Percentiles rank a stretch among this genome's conserved stretches.
Evolutionary conservation across 2,329 filamentous ascomycete species (phyloP).

Genomic region (Diatrype stigma): DNA sequence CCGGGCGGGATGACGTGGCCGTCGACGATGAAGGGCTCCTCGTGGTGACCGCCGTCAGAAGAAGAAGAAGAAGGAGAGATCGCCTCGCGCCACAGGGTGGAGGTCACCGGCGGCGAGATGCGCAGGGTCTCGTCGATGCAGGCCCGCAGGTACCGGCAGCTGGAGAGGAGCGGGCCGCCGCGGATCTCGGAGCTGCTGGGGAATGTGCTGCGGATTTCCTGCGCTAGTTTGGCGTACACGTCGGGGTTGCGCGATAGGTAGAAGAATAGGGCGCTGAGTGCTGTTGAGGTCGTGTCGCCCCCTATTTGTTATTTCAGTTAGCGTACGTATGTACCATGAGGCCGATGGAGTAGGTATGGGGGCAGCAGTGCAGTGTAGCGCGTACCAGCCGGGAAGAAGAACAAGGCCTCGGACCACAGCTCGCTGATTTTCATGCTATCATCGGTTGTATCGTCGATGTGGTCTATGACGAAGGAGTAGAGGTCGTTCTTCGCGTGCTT

Average conservation of each 20-base stretch:
- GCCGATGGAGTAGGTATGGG: too few relatives aligned
- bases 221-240: background rate
- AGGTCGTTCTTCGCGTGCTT: constrained; percentile 10
- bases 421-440: constrained; percentile 2
- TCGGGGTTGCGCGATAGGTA: constrained; percentile 4
- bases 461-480: constrained; percentile 7
- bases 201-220: background rate
- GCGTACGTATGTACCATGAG: background rate
- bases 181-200: background rate
- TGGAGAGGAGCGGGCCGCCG: background rate
- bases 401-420: constrained; percentile 10
- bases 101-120: background rate
- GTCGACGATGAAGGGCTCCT: background rate
- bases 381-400: background rate
- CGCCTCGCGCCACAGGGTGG: background rate
- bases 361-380: too few relatives aligned
- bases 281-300: constrained; percentile 5
- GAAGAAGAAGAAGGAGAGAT: too few relatives aligned
- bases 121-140: background rate
- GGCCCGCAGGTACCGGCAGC: background rate
- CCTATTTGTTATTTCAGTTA: background rate
- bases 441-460: background rate
- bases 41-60: background rate
- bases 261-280: constrained; percentile 4
- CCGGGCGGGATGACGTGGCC: background rate